Percentiles rank a stretch among this genome's conserved stretches.
phyloP scores from a whole-genome alignment of 2,329 filamentous ascomycete genomes.

The Ophiostoma triangulosporum region DNA sequence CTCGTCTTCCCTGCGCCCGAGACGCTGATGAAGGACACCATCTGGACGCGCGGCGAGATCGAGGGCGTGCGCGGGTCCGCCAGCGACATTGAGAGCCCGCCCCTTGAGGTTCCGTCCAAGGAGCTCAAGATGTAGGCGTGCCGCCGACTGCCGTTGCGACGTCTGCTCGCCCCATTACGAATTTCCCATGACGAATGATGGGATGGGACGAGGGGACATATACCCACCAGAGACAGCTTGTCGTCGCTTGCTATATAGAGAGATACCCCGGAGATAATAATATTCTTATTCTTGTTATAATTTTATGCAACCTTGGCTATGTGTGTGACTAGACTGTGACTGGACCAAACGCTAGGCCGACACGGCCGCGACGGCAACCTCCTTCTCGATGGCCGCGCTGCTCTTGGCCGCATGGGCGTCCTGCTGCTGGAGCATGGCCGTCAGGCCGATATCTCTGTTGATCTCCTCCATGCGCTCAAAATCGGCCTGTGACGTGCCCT shows the following conservation, averaged over 20 bases:
- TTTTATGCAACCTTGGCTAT: background rate
- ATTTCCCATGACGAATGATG: background rate
- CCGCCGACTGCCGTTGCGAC: background rate
- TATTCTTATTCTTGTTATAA: background rate
- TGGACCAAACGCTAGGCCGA: too few species aligned
- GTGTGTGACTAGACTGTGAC: background rate
- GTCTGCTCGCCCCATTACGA: background rate
- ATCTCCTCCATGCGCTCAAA: constrained; percentile 61
- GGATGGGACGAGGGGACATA: background rate
- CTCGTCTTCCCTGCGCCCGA: constrained; percentile 34
- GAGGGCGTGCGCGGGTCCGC: constrained; percentile 13
- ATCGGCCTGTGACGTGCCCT: constrained; percentile 53
- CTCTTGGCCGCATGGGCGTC: background rate
- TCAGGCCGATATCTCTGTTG: constrained; percentile 53
- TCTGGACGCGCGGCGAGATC: constrained; percentile 22
- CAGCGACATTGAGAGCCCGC: constrained; percentile 14
- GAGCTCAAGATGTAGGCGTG: constrained; percentile 9
- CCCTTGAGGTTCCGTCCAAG: background rate
- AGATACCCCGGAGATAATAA: background rate
- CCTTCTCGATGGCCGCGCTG: background rate
- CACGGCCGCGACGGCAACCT: too few species aligned
- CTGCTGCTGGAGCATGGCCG: constrained; percentile 21
- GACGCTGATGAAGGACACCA: constrained; percentile 30
- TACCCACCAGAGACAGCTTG: background rate
- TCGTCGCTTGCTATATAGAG: background rate